Conservation (phyloP, 2,329 filamentous ascomycete species). For the Calonectria pseudoturangicola region DNA sequence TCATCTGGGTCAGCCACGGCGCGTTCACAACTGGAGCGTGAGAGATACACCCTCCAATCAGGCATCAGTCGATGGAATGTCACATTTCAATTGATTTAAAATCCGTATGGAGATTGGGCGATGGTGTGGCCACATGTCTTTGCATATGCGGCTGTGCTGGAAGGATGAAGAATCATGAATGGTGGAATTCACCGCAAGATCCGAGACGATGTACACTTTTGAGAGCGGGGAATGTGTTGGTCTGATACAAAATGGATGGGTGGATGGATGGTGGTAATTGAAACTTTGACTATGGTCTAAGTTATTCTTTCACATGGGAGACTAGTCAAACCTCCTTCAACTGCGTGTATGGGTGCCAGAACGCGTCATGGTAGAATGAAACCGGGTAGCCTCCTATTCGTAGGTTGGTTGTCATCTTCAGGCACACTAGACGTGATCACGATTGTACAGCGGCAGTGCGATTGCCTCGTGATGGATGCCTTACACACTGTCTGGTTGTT, state of each 20-base stretch:
- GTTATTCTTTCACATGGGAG: too few species aligned
- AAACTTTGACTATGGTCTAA: neutral
- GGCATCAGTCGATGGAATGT: neutral
- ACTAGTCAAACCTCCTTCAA: neutral
- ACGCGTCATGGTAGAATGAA: neutral
- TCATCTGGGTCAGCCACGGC: neutral
- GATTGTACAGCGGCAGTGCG: neutral
- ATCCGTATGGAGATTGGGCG: neutral
- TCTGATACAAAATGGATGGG: neutral
- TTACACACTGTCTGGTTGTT: neutral
- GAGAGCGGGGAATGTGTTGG: conserved; percentile 2
- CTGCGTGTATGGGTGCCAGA: neutral
- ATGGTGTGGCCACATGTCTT: conserved; percentile 4
- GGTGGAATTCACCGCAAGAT: neutral
- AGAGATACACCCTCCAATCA: neutral
- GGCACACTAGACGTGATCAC: neutral
- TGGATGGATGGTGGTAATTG: neutral
- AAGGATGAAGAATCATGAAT: neutral
- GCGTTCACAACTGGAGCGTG: neutral
- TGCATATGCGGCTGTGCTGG: conserved; percentile 4
- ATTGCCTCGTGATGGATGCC: neutral
- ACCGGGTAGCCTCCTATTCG: neutral
- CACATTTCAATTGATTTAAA: neutral
- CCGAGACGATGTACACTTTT: neutral
- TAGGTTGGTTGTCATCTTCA: too few species aligned